Conservation (phyloP, 1,139 yeast genomes). For the Candida tetrigidarum region DNA sequence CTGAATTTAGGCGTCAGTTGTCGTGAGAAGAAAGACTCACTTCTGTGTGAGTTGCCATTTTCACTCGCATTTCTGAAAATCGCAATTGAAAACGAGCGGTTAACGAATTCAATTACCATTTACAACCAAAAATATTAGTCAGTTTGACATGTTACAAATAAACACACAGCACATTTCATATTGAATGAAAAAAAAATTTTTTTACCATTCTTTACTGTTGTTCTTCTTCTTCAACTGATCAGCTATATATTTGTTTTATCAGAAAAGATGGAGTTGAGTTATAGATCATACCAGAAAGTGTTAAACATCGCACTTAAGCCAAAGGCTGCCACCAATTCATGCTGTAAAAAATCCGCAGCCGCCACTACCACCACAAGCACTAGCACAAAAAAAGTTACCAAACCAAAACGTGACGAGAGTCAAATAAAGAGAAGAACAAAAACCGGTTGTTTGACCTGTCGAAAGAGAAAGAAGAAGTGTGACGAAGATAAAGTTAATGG, state of each 20-base stretch:
- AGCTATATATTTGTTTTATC: too few species aligned
- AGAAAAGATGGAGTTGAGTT: constrained; percentile 20
- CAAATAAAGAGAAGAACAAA: constrained; percentile 38
- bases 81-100: constrained; percentile 14
- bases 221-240: not conserved
- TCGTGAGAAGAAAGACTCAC: not conserved
- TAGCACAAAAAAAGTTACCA: constrained; percentile 21
- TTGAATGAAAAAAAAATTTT: not conserved
- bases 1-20: constrained; percentile 4
- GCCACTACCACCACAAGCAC: constrained; percentile 18
- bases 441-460: constrained; percentile 49
- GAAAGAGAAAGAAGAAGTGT: constrained; percentile 52
- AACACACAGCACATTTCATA: constrained; percentile 2
- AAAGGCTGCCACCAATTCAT: constrained; percentile 11
- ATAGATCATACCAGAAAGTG: constrained; percentile 50
- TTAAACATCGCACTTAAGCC: constrained; percentile 36
- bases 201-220: not conserved
- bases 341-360: constrained; percentile 12
- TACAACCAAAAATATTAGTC: constrained; percentile 7
- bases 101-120: constrained; percentile 8
- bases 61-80: constrained; percentile 6
- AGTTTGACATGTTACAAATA: constrained; percentile 7
- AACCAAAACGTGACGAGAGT: constrained; percentile 21
- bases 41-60: constrained; percentile 10
- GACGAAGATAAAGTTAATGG: constrained; percentile 48